Percentiles rank a stretch among this genome's conserved stretches.
phyloP scores from a whole-genome alignment of 805 yeast species.

The Grigorovia transvaalensis region DNA sequence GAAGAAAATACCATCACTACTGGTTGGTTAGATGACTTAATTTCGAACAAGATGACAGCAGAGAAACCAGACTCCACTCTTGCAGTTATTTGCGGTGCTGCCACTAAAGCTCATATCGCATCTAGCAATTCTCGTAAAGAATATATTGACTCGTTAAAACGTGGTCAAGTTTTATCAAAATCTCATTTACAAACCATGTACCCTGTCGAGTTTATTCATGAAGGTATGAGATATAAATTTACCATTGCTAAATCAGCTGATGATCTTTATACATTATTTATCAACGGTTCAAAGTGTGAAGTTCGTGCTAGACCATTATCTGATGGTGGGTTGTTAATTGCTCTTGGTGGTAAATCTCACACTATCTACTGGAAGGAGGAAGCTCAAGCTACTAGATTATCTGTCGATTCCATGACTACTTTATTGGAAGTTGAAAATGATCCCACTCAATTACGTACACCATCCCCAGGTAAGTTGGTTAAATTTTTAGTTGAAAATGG shows the following conservation, averaged over 20 bases:
- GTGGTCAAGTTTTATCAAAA: conserved; percentile 90
- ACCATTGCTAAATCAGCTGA: conserved; percentile 89
- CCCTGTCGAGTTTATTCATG: conserved; percentile 92
- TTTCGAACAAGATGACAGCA: conserved; percentile 85
- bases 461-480: conserved; percentile 97
- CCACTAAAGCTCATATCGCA: conserved; percentile 82
- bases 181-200: conserved; percentile 73
- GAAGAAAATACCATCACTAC: conserved; percentile 95
- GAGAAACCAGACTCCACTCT: conserved; percentile 89
- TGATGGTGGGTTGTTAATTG: conserved; percentile 87
- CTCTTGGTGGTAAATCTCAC: conserved; percentile 88
- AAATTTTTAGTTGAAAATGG: conserved; percentile 91
- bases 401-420: conserved; percentile 93
- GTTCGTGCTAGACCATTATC: conserved; percentile 82
- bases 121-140: conserved; percentile 60
- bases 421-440: conserved; percentile 90
- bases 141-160: conserved; percentile 70
- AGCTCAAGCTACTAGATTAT: conserved; percentile 85
- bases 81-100: conserved; percentile 96
- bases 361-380: conserved; percentile 97
- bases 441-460: conserved; percentile 97
- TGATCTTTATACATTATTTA: conserved; percentile 77
- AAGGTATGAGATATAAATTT: conserved; percentile 84
- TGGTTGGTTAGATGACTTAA: conserved; percentile 97
- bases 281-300: conserved; percentile 85